Conservation (phyloP, 108 stramenopile genomes). For the Pseudonitzschia pungens region DNA sequence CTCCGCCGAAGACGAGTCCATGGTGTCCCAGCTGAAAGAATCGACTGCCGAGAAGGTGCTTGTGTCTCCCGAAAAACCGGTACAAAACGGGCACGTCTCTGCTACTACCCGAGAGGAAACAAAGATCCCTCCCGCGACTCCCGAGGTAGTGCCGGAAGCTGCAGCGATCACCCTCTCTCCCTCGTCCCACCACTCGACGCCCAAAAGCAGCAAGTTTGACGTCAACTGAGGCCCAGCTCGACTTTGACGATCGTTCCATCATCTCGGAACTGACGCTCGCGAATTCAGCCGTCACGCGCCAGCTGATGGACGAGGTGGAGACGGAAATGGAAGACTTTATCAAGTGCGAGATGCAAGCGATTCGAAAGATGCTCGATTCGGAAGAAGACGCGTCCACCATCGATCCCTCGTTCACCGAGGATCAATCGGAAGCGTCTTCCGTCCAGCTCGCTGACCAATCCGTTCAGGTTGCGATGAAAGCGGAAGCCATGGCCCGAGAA, state of each 20-base stretch:
- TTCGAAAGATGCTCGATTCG: slow-evolving; percentile 46
- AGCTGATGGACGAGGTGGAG: slow-evolving; percentile 36
- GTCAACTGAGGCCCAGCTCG: slow-evolving; percentile 18
- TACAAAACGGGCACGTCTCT: neutral
- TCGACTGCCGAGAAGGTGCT: neutral
- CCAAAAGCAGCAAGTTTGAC: slow-evolving; percentile 9
- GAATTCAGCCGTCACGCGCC: slow-evolving; percentile 28
- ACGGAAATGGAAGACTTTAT: slow-evolving; percentile 38
- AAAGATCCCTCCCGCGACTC: neutral
- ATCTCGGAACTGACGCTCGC: slow-evolving; percentile 51
- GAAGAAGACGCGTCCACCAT: slow-evolving; percentile 27
- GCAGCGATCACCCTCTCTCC: neutral
- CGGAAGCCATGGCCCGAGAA: slow-evolving; percentile 50
- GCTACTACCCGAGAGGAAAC: neutral
- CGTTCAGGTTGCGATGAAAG: slow-evolving; percentile 35
- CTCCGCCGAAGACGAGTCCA: neutral
- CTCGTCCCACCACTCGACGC: neutral
- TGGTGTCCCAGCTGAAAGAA: neutral
- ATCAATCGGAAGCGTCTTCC: slow-evolving; percentile 2
- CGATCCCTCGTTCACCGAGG: neutral
- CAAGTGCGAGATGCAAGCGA: slow-evolving; percentile 49
- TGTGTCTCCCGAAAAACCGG: neutral
- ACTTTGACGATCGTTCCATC: slow-evolving; percentile 39
- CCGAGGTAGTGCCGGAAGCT: slow-evolving; percentile 5
- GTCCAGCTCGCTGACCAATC: slow-evolving; percentile 23